phyloP scores from a whole-genome alignment of 78 protist species.

The Speleostelium caveatum region DNA sequence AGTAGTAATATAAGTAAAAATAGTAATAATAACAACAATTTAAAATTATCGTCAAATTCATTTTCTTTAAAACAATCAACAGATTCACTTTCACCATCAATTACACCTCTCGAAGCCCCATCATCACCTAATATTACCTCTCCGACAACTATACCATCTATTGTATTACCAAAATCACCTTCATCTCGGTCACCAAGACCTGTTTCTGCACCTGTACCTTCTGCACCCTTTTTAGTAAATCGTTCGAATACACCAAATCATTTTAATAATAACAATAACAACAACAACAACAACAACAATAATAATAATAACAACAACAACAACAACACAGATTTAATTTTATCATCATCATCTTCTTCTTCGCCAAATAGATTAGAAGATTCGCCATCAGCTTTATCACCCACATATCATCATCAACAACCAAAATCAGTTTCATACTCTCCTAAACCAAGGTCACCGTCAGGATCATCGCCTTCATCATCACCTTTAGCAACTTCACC shows the following conservation, averaged over 20 bases:
- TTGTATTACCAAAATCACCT: constrained; percentile 71
- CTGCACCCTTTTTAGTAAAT: constrained; percentile 58
- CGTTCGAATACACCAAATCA: no score
- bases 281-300: background rate
- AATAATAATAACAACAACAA: background rate
- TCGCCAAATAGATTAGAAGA: constrained; percentile 26
- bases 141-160: constrained; percentile 32
- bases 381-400: constrained; percentile 26
- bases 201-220: constrained; percentile 64
- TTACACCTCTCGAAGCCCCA: constrained; percentile 9
- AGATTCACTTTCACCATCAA: constrained; percentile 57
- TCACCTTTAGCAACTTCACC: constrained; percentile 38
- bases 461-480: constrained; percentile 47
- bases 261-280: background rate
- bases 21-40: background rate
- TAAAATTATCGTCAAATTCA: background rate
- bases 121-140: background rate
- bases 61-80: constrained; percentile 46
- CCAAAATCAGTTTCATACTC: background rate
- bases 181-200: constrained; percentile 52
- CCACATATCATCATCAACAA: background rate
- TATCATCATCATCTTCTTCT: constrained; percentile 36
- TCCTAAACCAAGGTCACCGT: constrained; percentile 64
- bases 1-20: constrained; percentile 12
- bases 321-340: constrained; percentile 12